Evolutionary conservation across 192 early-diverging fungal genomes (phyloP).

Genomic region (Backusella parvicylindrica): DNA sequence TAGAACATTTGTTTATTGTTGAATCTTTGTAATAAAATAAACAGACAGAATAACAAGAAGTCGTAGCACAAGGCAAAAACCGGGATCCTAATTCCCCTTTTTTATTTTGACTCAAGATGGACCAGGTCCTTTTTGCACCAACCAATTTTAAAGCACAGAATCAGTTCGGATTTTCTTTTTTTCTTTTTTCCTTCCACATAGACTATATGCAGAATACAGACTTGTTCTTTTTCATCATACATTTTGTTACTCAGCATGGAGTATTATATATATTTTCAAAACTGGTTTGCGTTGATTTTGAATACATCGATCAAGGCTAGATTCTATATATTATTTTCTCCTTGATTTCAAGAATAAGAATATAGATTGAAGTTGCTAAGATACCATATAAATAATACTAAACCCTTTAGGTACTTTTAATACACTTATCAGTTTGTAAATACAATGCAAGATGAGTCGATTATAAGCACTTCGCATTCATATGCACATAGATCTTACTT

Average conservation of each 20-base stretch:
- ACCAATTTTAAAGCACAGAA: not conserved
- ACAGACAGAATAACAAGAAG: not conserved
- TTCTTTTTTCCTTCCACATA: not conserved
- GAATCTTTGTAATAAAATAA: not conserved
- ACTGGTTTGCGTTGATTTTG: too few species aligned
- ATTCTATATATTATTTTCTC: not conserved
- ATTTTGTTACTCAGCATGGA: not conserved
- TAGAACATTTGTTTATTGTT: not conserved
- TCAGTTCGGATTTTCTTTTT: not conserved
- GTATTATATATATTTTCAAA: not conserved
- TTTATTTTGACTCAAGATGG: not conserved
- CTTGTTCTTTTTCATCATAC: not conserved
- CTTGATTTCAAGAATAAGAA: not conserved
- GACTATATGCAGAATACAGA: not conserved
- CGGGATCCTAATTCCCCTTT: not conserved
- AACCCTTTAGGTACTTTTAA: not conserved
- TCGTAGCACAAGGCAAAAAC: not conserved
- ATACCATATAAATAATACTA: not conserved
- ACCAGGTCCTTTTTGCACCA: not conserved
- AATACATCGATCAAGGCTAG: too few species aligned
- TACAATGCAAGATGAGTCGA: too few species aligned
- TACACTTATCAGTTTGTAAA: too few species aligned
- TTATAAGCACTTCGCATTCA: too few species aligned
- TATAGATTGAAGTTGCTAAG: not conserved
- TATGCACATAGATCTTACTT: too few species aligned